Evolutionary conservation across 2,329 filamentous ascomycete species (phyloP).

Genomic region (Monosporascus sp.): DNA sequence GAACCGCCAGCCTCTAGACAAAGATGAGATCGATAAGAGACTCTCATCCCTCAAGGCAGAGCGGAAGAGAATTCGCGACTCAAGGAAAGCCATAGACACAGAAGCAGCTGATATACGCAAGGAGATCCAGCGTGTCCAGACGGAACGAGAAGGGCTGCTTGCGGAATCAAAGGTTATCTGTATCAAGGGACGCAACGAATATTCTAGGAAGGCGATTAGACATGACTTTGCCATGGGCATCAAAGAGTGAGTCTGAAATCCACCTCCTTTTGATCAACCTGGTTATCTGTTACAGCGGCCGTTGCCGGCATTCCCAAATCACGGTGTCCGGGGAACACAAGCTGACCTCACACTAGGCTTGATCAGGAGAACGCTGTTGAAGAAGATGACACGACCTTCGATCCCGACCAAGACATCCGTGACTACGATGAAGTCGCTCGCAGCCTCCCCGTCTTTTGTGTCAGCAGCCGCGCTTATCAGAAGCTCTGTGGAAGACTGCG

Average conservation of each 20-base stretch:
- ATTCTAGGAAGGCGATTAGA: conserved; percentile 49
- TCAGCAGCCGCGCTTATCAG: conserved; percentile 58
- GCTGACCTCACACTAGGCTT: conserved; percentile 27
- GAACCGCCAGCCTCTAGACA: conserved; percentile 31
- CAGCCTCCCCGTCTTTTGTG: conserved; percentile 58
- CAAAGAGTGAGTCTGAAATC: conserved; percentile 36
- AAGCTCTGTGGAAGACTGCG: conserved; percentile 50
- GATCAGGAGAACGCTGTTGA: conserved; percentile 48
- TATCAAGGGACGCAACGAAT: conserved; percentile 51
- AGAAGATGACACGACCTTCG: conserved; percentile 48
- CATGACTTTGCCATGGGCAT: conserved; percentile 56
- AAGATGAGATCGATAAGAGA: conserved; percentile 33
- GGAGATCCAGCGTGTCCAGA: conserved; percentile 27
- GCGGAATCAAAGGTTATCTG: conserved; percentile 32
- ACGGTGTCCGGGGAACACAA: not conserved
- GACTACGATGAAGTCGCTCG: conserved; percentile 54
- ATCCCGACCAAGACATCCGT: conserved; percentile 47
- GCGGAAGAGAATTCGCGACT: conserved; percentile 22
- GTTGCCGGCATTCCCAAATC: not conserved
- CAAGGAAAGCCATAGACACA: conserved; percentile 19
- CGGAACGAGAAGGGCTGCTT: conserved; percentile 19
- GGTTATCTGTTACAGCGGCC: not conserved
- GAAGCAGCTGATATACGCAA: conserved; percentile 29
- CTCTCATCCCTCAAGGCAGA: conserved; percentile 28
- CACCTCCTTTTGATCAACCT: not conserved